Conservation (phyloP, 352 stramenopile genomes). For the Peronospora belbahrii region DNA sequence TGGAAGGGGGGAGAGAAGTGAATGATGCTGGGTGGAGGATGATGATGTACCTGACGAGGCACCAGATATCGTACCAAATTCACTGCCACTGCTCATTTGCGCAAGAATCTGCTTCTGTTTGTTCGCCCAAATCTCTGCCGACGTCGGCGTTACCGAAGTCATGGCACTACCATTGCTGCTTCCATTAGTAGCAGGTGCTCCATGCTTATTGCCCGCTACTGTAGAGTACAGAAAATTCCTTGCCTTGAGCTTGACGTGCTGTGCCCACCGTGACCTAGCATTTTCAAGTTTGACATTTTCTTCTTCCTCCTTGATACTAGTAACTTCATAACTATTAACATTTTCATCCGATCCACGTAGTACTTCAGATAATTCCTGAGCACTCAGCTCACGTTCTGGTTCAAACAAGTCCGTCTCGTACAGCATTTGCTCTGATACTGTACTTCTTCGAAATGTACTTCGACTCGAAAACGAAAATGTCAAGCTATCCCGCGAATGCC, state of each 20-base stretch:
- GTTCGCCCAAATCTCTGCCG: conserved; percentile 57
- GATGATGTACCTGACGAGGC: conserved; percentile 16
- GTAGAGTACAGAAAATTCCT: conserved; percentile 67
- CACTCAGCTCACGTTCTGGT: conserved; percentile 68
- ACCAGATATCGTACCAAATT: conserved; percentile 6
- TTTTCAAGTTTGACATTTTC: conserved; percentile 78
- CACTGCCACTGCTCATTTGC: conserved; percentile 34
- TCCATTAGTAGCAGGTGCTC: conserved; percentile 5
- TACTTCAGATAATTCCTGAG: conserved; percentile 63
- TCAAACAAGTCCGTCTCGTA: conserved; percentile 81
- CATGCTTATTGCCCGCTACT: conserved; percentile 32
- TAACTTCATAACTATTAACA: conserved; percentile 64
- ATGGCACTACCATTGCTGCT: conserved; percentile 9
- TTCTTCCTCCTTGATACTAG: conserved; percentile 82
- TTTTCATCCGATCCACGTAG: conserved; percentile 55
- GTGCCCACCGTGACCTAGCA: conserved; percentile 73
- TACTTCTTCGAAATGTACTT: conserved; percentile 72
- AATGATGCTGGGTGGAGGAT: conserved; percentile 18
- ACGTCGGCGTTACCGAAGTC: conserved; percentile 32
- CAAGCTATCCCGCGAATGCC: conserved; percentile 35
- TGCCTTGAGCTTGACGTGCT: conserved; percentile 82
- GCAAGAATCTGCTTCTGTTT: conserved; percentile 68
- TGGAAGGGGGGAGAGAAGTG: conserved; percentile 18
- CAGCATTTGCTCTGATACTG: conserved; percentile 79
- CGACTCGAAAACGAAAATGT: conserved; percentile 69